Base-by-base conservation (phyloP, 139 green algal species). In the Coelastrella sp. region DNA sequence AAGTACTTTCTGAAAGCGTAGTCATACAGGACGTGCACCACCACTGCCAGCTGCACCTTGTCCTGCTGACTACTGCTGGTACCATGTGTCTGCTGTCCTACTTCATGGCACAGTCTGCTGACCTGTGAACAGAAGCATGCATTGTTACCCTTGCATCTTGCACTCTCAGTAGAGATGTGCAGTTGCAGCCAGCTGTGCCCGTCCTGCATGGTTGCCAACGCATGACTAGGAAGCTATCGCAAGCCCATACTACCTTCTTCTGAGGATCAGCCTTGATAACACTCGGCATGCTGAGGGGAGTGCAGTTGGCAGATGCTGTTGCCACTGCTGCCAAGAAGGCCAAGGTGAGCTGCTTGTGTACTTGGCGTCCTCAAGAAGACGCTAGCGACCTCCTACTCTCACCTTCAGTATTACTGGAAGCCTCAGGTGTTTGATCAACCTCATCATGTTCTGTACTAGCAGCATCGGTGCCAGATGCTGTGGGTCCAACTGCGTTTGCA, bases 1-100 rank as follows among this genome's bases (percentile, higher is more conserved):
- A 91, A 74, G 83, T 91, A 91, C 75, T 90, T 91, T 38, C 91
- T 93, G 84, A 93, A 93, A 0, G 90, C 83, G 51, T 89, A 50
- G 80, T 93, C 90, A 6, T 72, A 79, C 25, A 85, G 83, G 50
- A 91, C 90, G 19, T 93, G 90, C 0, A 93, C 90, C 5, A 93
- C 74, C 7, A 93, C 51, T 5, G 75, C 69, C n/a, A 89, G 88
- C 35, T 38, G 69, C 0, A 63, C 81, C 3, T n/a, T 38, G 37
- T 53, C 35, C 2, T 53, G 40, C 41, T 35, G 38, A n/a, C 60
- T 48, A 3, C 79, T 35, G 60, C n/a, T 66, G 32, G 57, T 59
- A 13, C 11, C 11, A 57, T 9, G 45, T 9, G 45, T 13, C 45
- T 57, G 15, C 11, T 57, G 45, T 1, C 45, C 11, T 57, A 0